phyloP scores from a whole-genome alignment of 768 basidiomycete species.

The Lentinula sp. region DNA sequence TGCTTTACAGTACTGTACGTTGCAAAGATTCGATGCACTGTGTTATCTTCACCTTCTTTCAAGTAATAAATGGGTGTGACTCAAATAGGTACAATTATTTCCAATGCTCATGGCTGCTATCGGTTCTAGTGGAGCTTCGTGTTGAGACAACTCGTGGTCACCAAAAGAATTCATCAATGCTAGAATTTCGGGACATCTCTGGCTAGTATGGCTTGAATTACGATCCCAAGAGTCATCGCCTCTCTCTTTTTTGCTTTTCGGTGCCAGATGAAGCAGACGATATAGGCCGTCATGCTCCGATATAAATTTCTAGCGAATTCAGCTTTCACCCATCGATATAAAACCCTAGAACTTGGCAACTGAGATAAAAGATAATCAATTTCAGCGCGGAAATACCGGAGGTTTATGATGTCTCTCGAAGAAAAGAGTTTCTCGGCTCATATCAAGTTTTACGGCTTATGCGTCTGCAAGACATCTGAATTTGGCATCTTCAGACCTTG shows the following conservation, averaged over 20 bases:
- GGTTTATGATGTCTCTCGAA: not conserved
- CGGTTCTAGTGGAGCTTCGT: not conserved
- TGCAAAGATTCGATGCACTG: too few relatives aligned
- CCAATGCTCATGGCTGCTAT: not conserved
- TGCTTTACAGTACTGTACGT: too few relatives aligned
- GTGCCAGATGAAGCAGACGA: too few relatives aligned
- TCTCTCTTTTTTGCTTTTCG: too few relatives aligned
- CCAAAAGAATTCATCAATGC: not conserved
- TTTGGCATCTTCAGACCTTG: not conserved
- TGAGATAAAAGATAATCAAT: not conserved
- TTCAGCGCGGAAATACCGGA: conserved; percentile 12
- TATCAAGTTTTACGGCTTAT: not conserved
- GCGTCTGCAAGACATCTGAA: not conserved
- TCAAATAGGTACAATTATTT: not conserved
- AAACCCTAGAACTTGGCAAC: not conserved
- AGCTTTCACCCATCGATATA: not conserved
- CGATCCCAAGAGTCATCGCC: too few relatives aligned
- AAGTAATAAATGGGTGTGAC: too few relatives aligned
- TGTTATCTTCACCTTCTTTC: too few relatives aligned
- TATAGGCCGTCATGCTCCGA: too few relatives aligned
- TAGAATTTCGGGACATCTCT: not conserved
- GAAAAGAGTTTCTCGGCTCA: not conserved
- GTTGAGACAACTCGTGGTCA: not conserved
- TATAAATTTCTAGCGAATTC: not conserved
- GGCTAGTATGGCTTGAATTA: not conserved